Evolutionary conservation across 352 stramenopile genomes (phyloP).

Genomic region (Chrysophaeum taylorii): DNA sequence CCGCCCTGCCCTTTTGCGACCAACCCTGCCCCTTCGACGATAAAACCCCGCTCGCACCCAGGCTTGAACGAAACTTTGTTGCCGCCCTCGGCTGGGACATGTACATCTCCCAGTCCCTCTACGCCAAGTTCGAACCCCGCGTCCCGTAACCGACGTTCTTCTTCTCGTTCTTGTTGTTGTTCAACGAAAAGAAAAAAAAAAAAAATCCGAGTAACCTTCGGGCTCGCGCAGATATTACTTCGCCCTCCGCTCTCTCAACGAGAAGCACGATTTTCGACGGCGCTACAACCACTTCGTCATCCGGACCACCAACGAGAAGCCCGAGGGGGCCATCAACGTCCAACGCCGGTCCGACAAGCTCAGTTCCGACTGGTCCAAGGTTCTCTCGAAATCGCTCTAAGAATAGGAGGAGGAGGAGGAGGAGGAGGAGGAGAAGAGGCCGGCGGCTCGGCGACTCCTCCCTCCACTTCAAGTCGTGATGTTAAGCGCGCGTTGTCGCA

Average conservation of each 20-base stretch:
- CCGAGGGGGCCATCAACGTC: background rate
- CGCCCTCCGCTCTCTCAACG: slow-evolving; percentile 71
- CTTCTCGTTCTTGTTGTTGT: slow-evolving; percentile 11
- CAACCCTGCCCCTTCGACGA: too few species aligned
- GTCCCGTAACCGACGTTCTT: slow-evolving; percentile 2
- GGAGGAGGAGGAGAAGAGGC: too few species aligned
- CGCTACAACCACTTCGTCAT: slow-evolving; percentile 41
- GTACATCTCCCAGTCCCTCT: slow-evolving; percentile 85
- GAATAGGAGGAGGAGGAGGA: too few species aligned
- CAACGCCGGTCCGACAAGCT: background rate
- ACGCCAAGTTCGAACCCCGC: slow-evolving; percentile 29
- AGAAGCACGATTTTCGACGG: slow-evolving; percentile 55
- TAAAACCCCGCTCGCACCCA: too few species aligned
- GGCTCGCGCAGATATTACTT: slow-evolving; percentile 96
- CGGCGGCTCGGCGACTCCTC: too few species aligned
- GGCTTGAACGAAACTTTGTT: slow-evolving; percentile 88
- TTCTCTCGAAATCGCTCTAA: slow-evolving; percentile 14
- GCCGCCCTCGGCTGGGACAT: slow-evolving; percentile 95
- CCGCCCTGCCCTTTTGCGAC: background rate
- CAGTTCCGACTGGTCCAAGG: background rate
- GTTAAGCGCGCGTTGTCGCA: too few species aligned
- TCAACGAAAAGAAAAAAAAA: too few species aligned
- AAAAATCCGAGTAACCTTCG: slow-evolving; percentile 13
- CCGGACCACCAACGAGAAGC: background rate
- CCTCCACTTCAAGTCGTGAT: too few species aligned